Conservation (phyloP, 1,139 yeast species). For the Yamadazyma diddensiae region DNA sequence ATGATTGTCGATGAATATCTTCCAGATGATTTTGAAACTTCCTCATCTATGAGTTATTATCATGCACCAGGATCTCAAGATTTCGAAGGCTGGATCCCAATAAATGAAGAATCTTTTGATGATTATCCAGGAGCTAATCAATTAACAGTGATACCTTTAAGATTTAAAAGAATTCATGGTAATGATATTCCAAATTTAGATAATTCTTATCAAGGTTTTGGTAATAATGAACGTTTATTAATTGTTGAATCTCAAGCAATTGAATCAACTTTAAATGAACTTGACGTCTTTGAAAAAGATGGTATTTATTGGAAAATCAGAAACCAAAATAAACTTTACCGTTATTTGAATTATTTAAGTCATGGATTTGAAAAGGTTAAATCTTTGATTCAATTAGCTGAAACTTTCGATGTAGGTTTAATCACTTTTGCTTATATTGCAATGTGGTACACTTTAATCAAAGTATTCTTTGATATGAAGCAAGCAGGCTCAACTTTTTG, state of each 20-base stretch:
- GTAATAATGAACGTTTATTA: conserved; percentile 38
- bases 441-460: conserved; percentile 82
- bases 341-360: conserved; percentile 60
- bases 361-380: conserved; percentile 44
- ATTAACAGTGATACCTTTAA: conserved; percentile 52
- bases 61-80: conserved; percentile 42
- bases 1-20: conserved; percentile 79
- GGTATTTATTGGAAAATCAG: conserved; percentile 65
- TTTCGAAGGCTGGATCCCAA: conserved; percentile 43
- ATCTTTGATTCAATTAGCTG: conserved; percentile 69
- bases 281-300: conserved; percentile 30
- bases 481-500: conserved; percentile 81
- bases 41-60: conserved; percentile 28
- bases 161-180: conserved; percentile 45
- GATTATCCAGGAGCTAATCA: conserved; percentile 41
- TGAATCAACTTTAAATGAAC: conserved; percentile 29
- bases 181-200: conserved; percentile 30
- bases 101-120: conserved; percentile 26
- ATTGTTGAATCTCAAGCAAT: conserved; percentile 38
- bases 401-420: conserved; percentile 79
- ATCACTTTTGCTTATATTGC: conserved; percentile 83
- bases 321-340: conserved; percentile 60
- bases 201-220: conserved; percentile 29
- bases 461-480: conserved; percentile 79
- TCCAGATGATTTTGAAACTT: conserved; percentile 31